Base-by-base conservation (phyloP, 805 yeast species). In the Spencermartinsiella europaea region DNA sequence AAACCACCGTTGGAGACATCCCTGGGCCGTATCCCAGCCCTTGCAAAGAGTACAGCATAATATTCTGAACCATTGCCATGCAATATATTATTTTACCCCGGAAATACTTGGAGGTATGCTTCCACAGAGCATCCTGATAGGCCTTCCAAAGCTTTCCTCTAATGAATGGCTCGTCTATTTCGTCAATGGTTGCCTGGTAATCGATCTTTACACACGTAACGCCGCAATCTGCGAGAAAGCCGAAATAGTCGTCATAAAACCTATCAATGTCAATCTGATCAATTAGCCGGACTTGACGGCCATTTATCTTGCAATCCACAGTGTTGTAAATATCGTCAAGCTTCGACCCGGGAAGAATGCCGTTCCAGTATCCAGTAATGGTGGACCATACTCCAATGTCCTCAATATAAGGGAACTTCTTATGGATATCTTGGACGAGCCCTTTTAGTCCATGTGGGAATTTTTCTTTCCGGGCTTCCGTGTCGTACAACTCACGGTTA, bases 351-450 rank as follows among this genome's bases (percentile, higher is more conserved):
- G 57, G 56, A 4, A 42, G 51, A 17, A 61, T 45, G 1, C 64
- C 65, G 34, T 57, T 47, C 62, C 64, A 61, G 38, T 55, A 59
- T 2, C 65, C 65, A n/a, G 48, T 45, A 7, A 61, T 33, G 1
- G 64, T 60, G 25, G 60, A 59, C 64, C 64, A 59, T 19, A 61
- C 64, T 4, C 57, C 58, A n/a, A 61, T 57, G 25, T 57, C 59
- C 38, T 40, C 38, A 7, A 61, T 50, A 35, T 62, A 60, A 12
- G 51, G 48, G 40, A 47, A 50, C 15, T 38, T 34, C 7, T 21
- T 21, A 34, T 42, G 44, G 10, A 61, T 52, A 3, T 46, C 40
- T 4, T 46, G 46, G 4, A 60, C 58, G 4, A 57, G 43, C 15
- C 50, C 54, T 28, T 55, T 53, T 16, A 61, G 54, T 3, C 65